These are phyloP conservation scores for Cercospora berteroae DNA, from an alignment of 2,329 filamentous ascomycete species.

Conservation along the genomic window DNA sequence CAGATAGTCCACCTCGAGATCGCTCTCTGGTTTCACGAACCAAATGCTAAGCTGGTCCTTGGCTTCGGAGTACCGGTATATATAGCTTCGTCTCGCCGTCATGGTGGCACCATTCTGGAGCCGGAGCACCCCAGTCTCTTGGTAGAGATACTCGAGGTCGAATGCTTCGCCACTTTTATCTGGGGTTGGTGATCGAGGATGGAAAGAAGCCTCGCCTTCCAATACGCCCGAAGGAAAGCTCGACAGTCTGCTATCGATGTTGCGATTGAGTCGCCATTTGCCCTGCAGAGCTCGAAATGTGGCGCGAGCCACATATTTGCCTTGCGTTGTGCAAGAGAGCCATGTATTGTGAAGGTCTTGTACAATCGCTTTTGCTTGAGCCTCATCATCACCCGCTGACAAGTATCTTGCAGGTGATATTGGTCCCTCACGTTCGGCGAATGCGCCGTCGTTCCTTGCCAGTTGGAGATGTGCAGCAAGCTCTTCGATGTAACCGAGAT, in stretches of 20 bases:
- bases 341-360: conserved; percentile 44
- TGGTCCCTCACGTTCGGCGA: conserved; percentile 51
- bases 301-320: conserved; percentile 32
- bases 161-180: conserved; percentile 25
- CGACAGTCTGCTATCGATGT: conserved; percentile 29
- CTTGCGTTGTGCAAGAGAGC: conserved; percentile 26
- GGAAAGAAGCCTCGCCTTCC: conserved; percentile 33
- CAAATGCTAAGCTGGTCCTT: conserved; percentile 65
- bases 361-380: conserved; percentile 47
- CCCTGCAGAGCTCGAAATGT: conserved; percentile 37
- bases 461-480: conserved; percentile 62
- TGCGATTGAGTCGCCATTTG: conserved; percentile 32
- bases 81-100: conserved; percentile 63
- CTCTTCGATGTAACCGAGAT: conserved; percentile 71
- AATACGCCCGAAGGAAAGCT: conserved; percentile 32
- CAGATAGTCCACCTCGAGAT: conserved; percentile 63
- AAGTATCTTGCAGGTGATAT: conserved; percentile 39
- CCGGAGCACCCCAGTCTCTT: conserved; percentile 31
- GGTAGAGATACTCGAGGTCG: conserved; percentile 37
- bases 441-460: conserved; percentile 40
- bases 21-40: conserved; percentile 66
- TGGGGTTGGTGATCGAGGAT: conserved; percentile 31
- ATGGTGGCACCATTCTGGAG: conserved; percentile 43
- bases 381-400: conserved; percentile 32
- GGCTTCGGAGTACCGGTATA: conserved; percentile 67